phyloP scores from a whole-genome alignment of 1,284 basidiomycete species.

The Lentinus polychrous region DNA sequence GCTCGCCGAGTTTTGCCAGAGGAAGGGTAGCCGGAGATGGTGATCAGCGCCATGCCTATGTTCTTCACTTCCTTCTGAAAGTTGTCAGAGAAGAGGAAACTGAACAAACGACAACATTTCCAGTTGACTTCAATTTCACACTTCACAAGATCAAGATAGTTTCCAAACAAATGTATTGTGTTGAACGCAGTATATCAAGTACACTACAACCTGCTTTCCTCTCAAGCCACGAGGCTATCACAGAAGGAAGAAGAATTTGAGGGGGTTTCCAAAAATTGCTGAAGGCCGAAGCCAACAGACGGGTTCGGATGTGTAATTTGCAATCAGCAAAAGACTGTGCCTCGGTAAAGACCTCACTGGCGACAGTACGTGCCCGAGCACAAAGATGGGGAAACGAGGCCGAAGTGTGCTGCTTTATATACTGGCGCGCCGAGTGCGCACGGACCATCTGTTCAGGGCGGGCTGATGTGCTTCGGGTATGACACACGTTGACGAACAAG shows the following conservation, averaged over 20 bases:
- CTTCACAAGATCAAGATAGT: too few relatives aligned
- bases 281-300: slow-evolving; percentile 30
- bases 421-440: slow-evolving; percentile 12
- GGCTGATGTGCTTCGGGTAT: too few relatives aligned
- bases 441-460: slow-evolving; percentile 11
- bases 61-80: not conserved
- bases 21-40: slow-evolving; percentile 85
- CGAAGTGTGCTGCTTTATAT: not conserved
- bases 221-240: too few relatives aligned
- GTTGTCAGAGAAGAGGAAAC: too few relatives aligned
- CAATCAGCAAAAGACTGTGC: slow-evolving; percentile 87
- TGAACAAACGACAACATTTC: too few relatives aligned
- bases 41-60: slow-evolving; percentile 81
- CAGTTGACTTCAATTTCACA: too few relatives aligned
- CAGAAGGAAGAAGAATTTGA: not conserved
- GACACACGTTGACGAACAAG: too few relatives aligned
- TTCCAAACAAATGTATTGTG: too few relatives aligned
- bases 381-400: slow-evolving; percentile 53
- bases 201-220: too few relatives aligned
- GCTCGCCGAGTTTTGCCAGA: slow-evolving; percentile 83
- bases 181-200: too few relatives aligned
- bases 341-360: slow-evolving; percentile 83
- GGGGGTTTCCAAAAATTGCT: slow-evolving; percentile 30
- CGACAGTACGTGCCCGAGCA: slow-evolving; percentile 89
- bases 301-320: slow-evolving; percentile 59